These are phyloP conservation scores for Acorus calamus DNA, from an alignment of 106 monocot species.

Conservation along the genomic window DNA sequence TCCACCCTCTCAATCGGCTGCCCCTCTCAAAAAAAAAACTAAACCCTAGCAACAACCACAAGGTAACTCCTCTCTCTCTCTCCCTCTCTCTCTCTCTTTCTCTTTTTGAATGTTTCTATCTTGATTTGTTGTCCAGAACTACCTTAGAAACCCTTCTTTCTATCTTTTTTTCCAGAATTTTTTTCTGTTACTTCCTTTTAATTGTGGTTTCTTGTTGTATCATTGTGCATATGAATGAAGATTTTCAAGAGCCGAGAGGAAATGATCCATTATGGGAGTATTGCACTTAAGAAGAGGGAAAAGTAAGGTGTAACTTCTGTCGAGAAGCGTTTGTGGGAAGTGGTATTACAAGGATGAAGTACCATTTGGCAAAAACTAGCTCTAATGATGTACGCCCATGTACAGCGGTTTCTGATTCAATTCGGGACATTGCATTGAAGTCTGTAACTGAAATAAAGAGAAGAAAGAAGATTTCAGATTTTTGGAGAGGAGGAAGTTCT, in stretches of 20 bases:
- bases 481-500: background rate
- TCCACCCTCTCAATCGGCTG: too few relatives aligned
- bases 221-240: too few relatives aligned
- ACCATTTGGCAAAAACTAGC: conserved; percentile 14
- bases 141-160: too few relatives aligned
- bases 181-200: too few relatives aligned
- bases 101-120: too few relatives aligned
- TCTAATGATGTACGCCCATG: conserved; percentile 14
- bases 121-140: too few relatives aligned
- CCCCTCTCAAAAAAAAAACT: too few relatives aligned
- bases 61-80: too few relatives aligned
- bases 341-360: conserved; percentile 14
- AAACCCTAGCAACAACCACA: too few relatives aligned
- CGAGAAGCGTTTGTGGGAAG: conserved; percentile 9
- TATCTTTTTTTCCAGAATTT: too few relatives aligned
- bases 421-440: conserved; percentile 9
- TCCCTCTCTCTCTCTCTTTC: too few relatives aligned
- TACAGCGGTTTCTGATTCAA: conserved; percentile 8
- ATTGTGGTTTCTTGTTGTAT: too few relatives aligned
- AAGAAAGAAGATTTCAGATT: background rate
- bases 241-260: conserved; percentile 1
- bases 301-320: conserved; percentile 11
- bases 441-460: conserved; percentile 5
- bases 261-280: conserved; percentile 12
- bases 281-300: conserved; percentile 1